Conservation (phyloP, 306 rosid genomes). For the Quercus parvula region DNA sequence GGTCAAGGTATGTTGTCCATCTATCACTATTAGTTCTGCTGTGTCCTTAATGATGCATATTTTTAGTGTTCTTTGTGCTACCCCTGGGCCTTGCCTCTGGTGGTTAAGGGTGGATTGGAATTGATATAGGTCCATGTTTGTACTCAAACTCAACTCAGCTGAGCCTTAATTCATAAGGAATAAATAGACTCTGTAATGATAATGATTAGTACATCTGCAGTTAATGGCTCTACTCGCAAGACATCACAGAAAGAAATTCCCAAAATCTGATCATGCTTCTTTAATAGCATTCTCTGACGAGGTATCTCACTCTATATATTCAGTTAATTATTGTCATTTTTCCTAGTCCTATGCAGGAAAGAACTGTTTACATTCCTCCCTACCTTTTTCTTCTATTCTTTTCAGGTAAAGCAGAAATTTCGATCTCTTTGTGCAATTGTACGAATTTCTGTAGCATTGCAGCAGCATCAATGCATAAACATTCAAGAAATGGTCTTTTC, state of each 20-base stretch:
- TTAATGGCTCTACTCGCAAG: slow-evolving; percentile 36
- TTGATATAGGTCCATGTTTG: background rate
- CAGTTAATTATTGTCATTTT: background rate
- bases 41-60: background rate
- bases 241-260: slow-evolving; percentile 35
- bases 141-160: too few species aligned
- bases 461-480: slow-evolving; percentile 10
- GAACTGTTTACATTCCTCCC: background rate
- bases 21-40: background rate
- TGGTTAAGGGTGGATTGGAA: background rate
- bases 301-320: slow-evolving; percentile 18
- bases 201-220: slow-evolving; percentile 10
- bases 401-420: slow-evolving; percentile 33
- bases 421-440: slow-evolving; percentile 32
- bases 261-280: slow-evolving; percentile 24
- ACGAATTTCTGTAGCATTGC: slow-evolving; percentile 28
- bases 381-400: background rate
- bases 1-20: slow-evolving; percentile 30
- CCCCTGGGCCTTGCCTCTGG: background rate
- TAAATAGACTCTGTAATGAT: background rate
- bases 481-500: slow-evolving; percentile 10
- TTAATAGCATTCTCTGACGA: slow-evolving; percentile 16
- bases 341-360: background rate
- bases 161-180: background rate
- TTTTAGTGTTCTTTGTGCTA: background rate